Percentiles rank a stretch among this genome's conserved stretches.
phyloP scores from a whole-genome alignment of 306 rosid genomes.

The Prunus padus region DNA sequence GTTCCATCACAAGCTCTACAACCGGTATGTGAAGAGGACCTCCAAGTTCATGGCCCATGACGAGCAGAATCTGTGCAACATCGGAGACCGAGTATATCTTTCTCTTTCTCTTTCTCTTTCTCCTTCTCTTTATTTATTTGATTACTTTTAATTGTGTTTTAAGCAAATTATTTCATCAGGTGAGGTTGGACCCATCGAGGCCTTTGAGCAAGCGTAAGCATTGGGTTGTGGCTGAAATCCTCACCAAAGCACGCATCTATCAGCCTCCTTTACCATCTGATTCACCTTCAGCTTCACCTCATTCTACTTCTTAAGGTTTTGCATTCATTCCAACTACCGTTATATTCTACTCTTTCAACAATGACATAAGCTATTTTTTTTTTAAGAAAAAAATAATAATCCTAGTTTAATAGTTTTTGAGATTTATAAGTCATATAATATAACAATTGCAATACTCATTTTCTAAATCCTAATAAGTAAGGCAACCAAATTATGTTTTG shows the following conservation, averaged over 20 bases:
- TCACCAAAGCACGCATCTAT: constrained; percentile 80
- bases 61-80: constrained; percentile 60
- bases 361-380: not conserved
- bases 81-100: constrained; percentile 65
- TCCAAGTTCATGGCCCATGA: constrained; percentile 97
- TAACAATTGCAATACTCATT: not conserved
- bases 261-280: constrained; percentile 43
- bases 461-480: not conserved
- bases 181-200: constrained; percentile 68
- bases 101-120: not conserved
- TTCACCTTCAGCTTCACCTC: constrained; percentile 12
- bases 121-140: not conserved
- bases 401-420: not conserved
- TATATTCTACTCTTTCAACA: not conserved
- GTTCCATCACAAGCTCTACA: constrained; percentile 61
- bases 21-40: constrained; percentile 82
- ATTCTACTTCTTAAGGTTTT: constrained; percentile 16
- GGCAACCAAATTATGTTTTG: not conserved
- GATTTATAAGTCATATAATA: not conserved
- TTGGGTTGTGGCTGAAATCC: constrained; percentile 85
- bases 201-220: constrained; percentile 83
- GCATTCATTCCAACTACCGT: not conserved
- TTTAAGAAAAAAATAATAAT: not conserved
- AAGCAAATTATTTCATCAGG: constrained; percentile 41
- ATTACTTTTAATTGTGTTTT: not conserved